Conservation (phyloP, 352 stramenopile genomes). For the Phytopythium kandeliae region DNA sequence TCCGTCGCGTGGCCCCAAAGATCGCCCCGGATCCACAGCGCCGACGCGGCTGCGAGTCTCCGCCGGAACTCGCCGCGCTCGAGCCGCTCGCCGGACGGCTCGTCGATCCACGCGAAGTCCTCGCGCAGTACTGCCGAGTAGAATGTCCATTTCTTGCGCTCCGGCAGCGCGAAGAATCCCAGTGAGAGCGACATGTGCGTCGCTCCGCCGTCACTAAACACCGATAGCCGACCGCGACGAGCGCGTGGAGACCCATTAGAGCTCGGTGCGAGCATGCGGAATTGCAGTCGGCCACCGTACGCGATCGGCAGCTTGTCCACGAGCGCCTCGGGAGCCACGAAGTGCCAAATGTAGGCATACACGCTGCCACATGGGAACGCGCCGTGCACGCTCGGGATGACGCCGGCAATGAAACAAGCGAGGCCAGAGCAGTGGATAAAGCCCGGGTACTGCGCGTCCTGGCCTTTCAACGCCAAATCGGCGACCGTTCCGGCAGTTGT, state of each 20-base stretch:
- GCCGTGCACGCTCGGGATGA: conserved; percentile 32
- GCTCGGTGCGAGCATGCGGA: conserved; percentile 60
- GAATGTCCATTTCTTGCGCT: conserved; percentile 36
- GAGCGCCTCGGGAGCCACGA: conserved; percentile 31
- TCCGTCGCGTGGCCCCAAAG: conserved; percentile 39
- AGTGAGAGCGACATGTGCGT: conserved; percentile 43
- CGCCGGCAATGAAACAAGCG: conserved; percentile 25
- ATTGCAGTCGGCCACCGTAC: conserved; percentile 66
- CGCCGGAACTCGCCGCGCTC: conserved; percentile 21
- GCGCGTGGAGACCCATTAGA: conserved; percentile 51
- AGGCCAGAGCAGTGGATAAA: conserved; percentile 23
- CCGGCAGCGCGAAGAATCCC: conserved; percentile 44
- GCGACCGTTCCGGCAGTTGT: conserved; percentile 20
- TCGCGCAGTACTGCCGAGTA: conserved; percentile 64
- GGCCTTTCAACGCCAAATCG: conserved; percentile 43
- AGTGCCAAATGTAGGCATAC: conserved; percentile 70
- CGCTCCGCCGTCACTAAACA: conserved; percentile 20
- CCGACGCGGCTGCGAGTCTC: conserved; percentile 23
- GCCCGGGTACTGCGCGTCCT: conserved; percentile 35
- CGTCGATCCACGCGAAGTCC: conserved; percentile 71
- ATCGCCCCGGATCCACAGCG: conserved; percentile 61
- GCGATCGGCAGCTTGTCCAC: conserved; percentile 23
- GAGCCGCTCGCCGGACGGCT: conserved; percentile 33
- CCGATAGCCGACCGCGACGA: conserved; percentile 46
- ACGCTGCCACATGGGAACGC: conserved; percentile 58